Percentiles rank a stretch among this genome's conserved stretches.
phyloP scores from a whole-genome alignment of 768 basidiomycete species.

The Pleurotus giganteus region DNA sequence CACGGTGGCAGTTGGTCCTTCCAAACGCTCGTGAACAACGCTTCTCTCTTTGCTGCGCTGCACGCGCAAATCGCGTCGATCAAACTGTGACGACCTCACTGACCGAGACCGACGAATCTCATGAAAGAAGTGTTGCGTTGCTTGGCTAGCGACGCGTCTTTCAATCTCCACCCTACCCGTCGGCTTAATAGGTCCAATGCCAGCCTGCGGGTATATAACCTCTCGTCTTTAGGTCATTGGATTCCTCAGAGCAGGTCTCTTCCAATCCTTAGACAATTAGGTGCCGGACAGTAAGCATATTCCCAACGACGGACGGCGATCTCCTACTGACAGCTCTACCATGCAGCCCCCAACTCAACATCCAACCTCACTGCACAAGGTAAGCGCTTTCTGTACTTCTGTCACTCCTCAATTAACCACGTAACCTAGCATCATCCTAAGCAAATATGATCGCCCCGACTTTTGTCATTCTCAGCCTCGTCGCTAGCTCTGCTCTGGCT shows the following conservation, averaged over 20 bases:
- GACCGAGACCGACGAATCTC: no score
- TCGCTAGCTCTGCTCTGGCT: neutral
- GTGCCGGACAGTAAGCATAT: neutral
- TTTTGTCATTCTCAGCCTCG: neutral
- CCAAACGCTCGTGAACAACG: no score
- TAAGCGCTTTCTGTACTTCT: neutral
- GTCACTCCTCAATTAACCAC: neutral
- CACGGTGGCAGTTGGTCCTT: no score
- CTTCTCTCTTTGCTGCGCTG: no score
- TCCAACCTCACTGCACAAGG: neutral
- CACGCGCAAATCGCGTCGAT: no score
- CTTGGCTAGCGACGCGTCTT: no score
- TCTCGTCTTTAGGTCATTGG: no score
- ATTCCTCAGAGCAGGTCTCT: neutral
- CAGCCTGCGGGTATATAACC: no score
- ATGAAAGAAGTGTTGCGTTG: no score
- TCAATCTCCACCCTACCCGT: no score
- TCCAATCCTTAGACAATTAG: neutral
- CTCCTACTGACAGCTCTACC: neutral
- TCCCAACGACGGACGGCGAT: neutral
- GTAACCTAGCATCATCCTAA: neutral
- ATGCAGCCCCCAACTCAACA: neutral
- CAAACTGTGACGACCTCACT: no score
- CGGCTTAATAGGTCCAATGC: no score
- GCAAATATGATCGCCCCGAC: neutral